Percentiles rank a stretch among this genome's conserved stretches.
Conservation (phyloP, 371 early-diverging fungal genomes). For the Rhizopus stolonifer region DNA sequence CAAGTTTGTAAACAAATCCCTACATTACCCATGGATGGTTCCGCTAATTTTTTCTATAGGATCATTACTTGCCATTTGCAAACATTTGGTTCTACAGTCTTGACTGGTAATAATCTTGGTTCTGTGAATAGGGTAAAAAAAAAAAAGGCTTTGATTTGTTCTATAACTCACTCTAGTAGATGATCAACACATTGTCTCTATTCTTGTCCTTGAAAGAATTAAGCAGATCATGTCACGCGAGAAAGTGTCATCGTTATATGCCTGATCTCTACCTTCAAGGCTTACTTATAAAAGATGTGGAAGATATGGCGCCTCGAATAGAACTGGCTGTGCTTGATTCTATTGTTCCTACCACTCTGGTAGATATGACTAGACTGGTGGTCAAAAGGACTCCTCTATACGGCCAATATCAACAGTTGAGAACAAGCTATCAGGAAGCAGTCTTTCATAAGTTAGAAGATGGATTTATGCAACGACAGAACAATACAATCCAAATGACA, state of each 20-base stretch:
- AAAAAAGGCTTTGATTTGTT: background rate
- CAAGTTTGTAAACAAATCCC: conserved; percentile 26
- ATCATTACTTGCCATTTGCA: conserved; percentile 61
- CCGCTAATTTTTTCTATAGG: conserved; percentile 20
- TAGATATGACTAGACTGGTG: conserved; percentile 47
- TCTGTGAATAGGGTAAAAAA: conserved; percentile 63
- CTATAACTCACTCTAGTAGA: conserved; percentile 20
- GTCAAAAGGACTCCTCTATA: conserved; percentile 58
- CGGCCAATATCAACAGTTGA: conserved; percentile 34
- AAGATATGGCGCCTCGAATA: conserved; percentile 30
- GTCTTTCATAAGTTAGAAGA: conserved; percentile 30
- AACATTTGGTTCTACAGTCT: conserved; percentile 53
- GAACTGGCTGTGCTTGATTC: conserved; percentile 53
- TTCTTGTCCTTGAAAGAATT: conserved; percentile 55
- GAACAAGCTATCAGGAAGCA: conserved; percentile 35
- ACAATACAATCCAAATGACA: conserved; percentile 3
- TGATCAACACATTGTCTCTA: conserved; percentile 59
- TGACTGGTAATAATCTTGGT: conserved; percentile 55
- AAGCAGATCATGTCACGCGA: conserved; percentile 59
- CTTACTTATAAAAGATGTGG: conserved; percentile 39
- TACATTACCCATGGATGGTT: background rate
- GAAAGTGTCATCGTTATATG: conserved; percentile 58
- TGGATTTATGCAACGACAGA: conserved; percentile 5
- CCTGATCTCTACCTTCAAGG: conserved; percentile 60
- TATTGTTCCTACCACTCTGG: conserved; percentile 53